Base-by-base conservation (phyloP, 2,329 filamentous ascomycete genomes). In the Fusarium miscanthi region DNA sequence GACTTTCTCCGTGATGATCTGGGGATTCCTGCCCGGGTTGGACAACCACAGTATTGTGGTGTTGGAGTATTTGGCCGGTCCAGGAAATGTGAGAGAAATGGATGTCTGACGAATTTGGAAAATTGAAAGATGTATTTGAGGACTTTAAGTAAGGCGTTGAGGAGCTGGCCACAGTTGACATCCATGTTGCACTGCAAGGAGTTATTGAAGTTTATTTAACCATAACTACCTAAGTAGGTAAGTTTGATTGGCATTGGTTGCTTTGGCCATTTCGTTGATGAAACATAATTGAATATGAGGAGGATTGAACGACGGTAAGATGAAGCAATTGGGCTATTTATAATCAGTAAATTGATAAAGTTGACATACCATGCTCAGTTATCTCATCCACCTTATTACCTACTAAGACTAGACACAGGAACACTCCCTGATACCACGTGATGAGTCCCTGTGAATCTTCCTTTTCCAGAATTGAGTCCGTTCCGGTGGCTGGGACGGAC, bases 1-100 rank as follows among this genome's bases (percentile, higher is more conserved):
- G 86, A 88, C 64, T 91, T 86, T 78, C 76, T 90, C 68, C 73
- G 76, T 41, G 68, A 74, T 33, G 78, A 81, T 57, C 52, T 79
- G 19, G 74, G 74, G 11, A 74, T 78, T 63, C 76, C 77, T 21
- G 74, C 76, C 8, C 62, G 65, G 14, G 69, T 75, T 52, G 76
- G 76, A 35, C 56, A 77, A 43, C 53, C 73, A 40, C 72, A 73
- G 38, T 78, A 68, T 51, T 77, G 76, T 23, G 70, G 72, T 21
- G 58, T 64, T 41, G 76, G 76, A 19, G 61, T 73, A 6, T 77
- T 78, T 66, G 76, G 76, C 7, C 72, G 74, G 38, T 74, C 73
- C 13, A 76, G 59, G 21, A 70, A 75, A 31, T 77, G 73, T 35
- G 60, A 64, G n/a, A 74, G 70, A 23, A 72, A 74, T 17, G 74